Base-by-base conservation (phyloP, 495 filamentous ascomycete genomes). In the Hyphodiscus hymeniophilus region DNA sequence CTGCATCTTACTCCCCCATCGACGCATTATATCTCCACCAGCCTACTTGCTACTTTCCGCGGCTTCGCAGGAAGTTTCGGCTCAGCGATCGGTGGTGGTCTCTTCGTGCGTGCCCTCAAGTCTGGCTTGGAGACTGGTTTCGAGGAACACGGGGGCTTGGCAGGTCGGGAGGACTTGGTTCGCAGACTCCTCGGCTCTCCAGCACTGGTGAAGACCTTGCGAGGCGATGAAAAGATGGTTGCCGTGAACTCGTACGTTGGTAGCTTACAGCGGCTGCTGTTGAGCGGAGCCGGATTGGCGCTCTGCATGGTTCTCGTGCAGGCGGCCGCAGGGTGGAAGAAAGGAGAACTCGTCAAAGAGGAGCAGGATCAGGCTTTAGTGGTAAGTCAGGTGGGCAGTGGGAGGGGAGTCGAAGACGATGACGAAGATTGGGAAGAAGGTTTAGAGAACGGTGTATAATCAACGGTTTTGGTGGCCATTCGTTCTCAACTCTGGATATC, bases 31-130 rank as follows among this genome's bases (percentile, higher is more conserved):
- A 78, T 90, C 50, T 79, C 81, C 16, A 85, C 76, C 1, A 75
- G 82, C 2, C 61, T 91, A 21, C 52, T 89, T 0, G 74, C 81
- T 6, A 89, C 83, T 3, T 86, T 86, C 55, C 68, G 85, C 0
- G 83, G 83, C 7, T 84, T 88, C 48, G 83, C 84, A 1, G 85
- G 82, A 2, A 79, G 73, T 47, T 89, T 89, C 51, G 85, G 86
- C 1, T 81, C 80, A 12, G 80, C 84, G 0, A 82, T 87, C 16
- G 86, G 85, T 6, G 85, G 86, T 1, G 85, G 86, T 0, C 68
- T 87, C 24, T 91, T 89, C 58, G 65, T 70, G 8, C 73, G 86
- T 2, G 66, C 75, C 6, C 58, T 89, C 34, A 70, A 74, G n/a
- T 56, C 42, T 1, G 60, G 67, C 1, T 63, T 91, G 0, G 69